phyloP scores from a whole-genome alignment of 331 rosid species.

The Dryas integrifolia region DNA sequence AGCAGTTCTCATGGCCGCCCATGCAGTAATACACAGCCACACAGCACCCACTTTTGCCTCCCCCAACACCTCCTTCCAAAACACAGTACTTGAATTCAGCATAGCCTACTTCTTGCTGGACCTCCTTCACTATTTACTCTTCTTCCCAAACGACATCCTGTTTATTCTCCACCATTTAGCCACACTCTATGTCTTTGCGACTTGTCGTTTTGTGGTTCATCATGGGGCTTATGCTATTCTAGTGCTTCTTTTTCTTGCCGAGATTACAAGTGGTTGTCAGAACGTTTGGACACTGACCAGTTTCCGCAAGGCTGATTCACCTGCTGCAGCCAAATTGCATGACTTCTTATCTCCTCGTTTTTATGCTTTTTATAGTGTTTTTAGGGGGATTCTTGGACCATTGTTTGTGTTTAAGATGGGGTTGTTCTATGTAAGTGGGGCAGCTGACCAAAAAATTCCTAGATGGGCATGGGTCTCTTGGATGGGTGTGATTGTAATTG shows the following conservation, averaged over 20 bases:
- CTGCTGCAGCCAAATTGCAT: constrained; percentile 31
- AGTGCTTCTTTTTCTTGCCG: constrained; percentile 41
- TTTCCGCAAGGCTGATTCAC: constrained; percentile 16
- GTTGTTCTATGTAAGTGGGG: constrained; percentile 31
- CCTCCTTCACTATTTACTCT: constrained; percentile 38
- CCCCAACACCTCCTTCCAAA: constrained; percentile 29
- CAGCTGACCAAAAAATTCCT: constrained; percentile 28
- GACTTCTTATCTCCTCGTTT: constrained; percentile 43
- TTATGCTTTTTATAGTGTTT: constrained; percentile 33
- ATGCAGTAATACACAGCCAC: constrained; percentile 18
- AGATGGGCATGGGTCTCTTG: constrained; percentile 58
- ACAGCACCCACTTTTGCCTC: constrained; percentile 29
- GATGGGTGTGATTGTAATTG: constrained; percentile 43
- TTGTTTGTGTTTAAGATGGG: constrained; percentile 36
- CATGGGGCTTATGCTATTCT: constrained; percentile 44
- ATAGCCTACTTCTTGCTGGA: constrained; percentile 47
- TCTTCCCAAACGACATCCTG: constrained; percentile 40
- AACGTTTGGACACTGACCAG: constrained; percentile 43
- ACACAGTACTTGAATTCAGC: constrained; percentile 38
- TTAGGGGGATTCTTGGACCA: constrained; percentile 46
- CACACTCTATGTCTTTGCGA: constrained; percentile 42
- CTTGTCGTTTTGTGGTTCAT: constrained; percentile 40
- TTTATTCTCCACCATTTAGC: constrained; percentile 49
- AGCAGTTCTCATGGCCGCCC: constrained; percentile 34
- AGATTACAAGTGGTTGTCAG: constrained; percentile 50